Conservation (phyloP, 2,329 filamentous ascomycete species). For the Fusarium bulbicola region DNA sequence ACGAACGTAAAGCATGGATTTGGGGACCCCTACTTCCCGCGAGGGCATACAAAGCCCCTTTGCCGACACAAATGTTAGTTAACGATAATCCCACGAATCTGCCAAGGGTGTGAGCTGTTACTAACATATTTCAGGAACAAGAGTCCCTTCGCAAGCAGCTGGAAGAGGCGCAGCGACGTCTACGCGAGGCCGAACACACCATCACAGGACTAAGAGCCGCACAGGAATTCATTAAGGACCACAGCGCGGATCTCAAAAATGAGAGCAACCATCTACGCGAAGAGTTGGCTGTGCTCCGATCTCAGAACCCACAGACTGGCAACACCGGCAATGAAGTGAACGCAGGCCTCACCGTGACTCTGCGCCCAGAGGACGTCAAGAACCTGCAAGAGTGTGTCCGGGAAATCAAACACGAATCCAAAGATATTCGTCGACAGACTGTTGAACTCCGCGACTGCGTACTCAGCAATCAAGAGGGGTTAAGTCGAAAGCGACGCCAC, state of each 20-base stretch:
- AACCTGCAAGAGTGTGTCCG: background rate
- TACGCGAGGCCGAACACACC: background rate
- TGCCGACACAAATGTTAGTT: too few relatives aligned
- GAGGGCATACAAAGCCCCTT: too few relatives aligned
- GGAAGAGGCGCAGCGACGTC: too few relatives aligned
- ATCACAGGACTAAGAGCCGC: background rate
- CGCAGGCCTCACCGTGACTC: background rate
- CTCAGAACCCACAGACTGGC: background rate
- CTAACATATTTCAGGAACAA: too few relatives aligned
- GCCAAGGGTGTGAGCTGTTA: too few relatives aligned
- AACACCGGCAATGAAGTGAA: background rate
- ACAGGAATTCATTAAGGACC: fast-evolving
- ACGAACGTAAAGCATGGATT: background rate
- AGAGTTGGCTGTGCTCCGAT: fast-evolving
- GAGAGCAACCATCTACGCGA: background rate
- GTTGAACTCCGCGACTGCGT: background rate
- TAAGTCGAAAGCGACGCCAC: background rate
- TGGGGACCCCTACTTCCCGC: too few relatives aligned
- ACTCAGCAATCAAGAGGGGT: background rate
- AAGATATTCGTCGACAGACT: too few relatives aligned
- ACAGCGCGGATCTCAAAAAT: background rate
- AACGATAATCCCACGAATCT: too few relatives aligned
- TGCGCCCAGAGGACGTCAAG: background rate
- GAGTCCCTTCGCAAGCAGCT: background rate
- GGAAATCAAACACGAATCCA: background rate